Conservation (phyloP, 257 asterid genomes). For the Henckelia pumila region DNA sequence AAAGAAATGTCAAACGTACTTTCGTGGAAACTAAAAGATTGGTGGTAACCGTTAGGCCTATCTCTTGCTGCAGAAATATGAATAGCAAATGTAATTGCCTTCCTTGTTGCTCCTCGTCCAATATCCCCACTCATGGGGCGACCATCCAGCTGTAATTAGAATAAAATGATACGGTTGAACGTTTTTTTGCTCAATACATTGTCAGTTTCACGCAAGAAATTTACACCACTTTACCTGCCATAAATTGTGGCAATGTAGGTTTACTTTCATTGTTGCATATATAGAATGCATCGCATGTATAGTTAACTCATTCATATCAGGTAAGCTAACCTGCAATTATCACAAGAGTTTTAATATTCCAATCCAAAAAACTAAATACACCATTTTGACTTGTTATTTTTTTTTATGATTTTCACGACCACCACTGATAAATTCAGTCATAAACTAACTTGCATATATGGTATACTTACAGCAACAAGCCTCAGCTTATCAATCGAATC, state of each 20-base stretch:
- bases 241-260: slow-evolving; percentile 55
- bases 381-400: slow-evolving; percentile 12
- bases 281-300: slow-evolving; percentile 60
- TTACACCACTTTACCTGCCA: slow-evolving; percentile 65
- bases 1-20: not conserved
- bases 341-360: not conserved
- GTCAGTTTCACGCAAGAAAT: not conserved
- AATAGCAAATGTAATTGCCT: slow-evolving; percentile 71
- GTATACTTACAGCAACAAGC: slow-evolving; percentile 76
- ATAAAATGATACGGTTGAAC: slow-evolving; percentile 3
- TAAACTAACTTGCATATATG: not conserved
- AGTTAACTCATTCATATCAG: slow-evolving; percentile 59
- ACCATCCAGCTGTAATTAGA: slow-evolving; percentile 68
- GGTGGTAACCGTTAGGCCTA: slow-evolving; percentile 58
- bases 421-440: not conserved
- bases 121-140: slow-evolving; percentile 98
- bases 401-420: not conserved
- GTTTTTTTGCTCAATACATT: not conserved
- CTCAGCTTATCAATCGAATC: slow-evolving; percentile 56
- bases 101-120: slow-evolving; percentile 85
- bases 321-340: slow-evolving; percentile 72
- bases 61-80: slow-evolving; percentile 47
- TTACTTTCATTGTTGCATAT: slow-evolving; percentile 59
- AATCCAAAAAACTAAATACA: not conserved
- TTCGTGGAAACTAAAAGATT: not conserved